These are phyloP conservation scores for Sisymbrium irio DNA, from an alignment of 345 rosid genomes.

Conservation along the genomic window DNA sequence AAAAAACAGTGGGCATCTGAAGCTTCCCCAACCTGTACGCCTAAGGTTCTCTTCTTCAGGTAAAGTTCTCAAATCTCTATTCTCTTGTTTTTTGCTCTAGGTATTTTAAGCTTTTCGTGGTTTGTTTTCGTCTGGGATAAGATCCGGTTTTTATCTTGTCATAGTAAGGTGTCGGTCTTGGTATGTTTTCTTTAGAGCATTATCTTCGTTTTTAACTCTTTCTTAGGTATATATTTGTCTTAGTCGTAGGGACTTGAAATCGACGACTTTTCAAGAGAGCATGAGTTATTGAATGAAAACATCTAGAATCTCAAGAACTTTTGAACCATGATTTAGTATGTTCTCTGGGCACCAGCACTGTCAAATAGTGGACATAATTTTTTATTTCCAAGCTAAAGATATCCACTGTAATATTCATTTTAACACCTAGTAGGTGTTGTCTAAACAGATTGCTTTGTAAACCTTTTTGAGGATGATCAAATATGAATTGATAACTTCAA, in stretches of 20 bases:
- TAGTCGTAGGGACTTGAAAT: slow-evolving; percentile 1
- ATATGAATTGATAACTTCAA: not conserved
- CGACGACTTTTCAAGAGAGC: not conserved
- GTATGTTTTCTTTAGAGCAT: not conserved
- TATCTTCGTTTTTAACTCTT: not conserved
- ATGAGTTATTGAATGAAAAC: slow-evolving; percentile 2
- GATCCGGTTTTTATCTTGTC: not conserved
- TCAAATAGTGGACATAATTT: slow-evolving; percentile 5
- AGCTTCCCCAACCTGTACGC: slow-evolving; percentile 65
- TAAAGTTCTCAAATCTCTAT: slow-evolving; percentile 32
- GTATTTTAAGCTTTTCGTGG: not conserved
- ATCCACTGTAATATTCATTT: not conserved
- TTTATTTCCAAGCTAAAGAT: not conserved
- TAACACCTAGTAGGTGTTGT: slow-evolving; percentile 9
- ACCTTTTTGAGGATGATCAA: not conserved
- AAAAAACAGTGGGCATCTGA: slow-evolving; percentile 49
- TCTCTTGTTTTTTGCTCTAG: not conserved
- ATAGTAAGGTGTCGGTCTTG: not conserved
- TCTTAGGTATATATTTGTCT: not conserved
- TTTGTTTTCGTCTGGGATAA: not conserved
- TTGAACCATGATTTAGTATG: slow-evolving; percentile 18
- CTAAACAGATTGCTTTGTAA: not conserved
- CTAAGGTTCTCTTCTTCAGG: slow-evolving; percentile 67
- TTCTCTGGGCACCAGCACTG: not conserved
- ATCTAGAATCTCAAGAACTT: slow-evolving; percentile 1